phyloP scores from a whole-genome alignment of 2,329 filamentous ascomycete species.

The Penicillium sclerotiorum region DNA sequence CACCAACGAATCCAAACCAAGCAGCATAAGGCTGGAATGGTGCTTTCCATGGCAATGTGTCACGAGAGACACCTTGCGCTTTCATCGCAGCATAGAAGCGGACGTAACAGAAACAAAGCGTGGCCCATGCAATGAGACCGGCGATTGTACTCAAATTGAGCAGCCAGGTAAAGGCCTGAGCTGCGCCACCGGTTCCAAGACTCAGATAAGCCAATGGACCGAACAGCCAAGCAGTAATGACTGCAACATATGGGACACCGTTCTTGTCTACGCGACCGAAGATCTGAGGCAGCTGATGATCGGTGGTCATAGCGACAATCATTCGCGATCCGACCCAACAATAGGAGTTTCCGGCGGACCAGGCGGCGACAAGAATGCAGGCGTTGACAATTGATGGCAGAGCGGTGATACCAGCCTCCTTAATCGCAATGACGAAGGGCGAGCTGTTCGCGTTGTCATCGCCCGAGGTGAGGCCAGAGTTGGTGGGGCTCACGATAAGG shows the following conservation, averaged over 20 bases:
- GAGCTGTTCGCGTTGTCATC: constrained; percentile 35
- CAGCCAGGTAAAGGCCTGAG: constrained; percentile 45
- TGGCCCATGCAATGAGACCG: constrained; percentile 54
- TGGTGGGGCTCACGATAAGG: constrained; percentile 31
- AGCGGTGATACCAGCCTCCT: constrained; percentile 35
- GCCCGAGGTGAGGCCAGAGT: constrained; percentile 25
- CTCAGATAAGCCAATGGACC: constrained; percentile 47
- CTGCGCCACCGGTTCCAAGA: constrained; percentile 38
- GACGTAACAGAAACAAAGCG: constrained; percentile 48
- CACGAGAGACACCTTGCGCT: constrained; percentile 40
- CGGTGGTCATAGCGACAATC: constrained; percentile 62
- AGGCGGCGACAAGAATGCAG: constrained; percentile 41
- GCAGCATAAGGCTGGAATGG: constrained; percentile 63
- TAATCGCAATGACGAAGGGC: constrained; percentile 40
- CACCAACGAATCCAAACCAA: constrained; percentile 60
- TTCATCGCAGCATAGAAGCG: constrained; percentile 54
- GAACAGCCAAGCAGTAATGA: constrained; percentile 57
- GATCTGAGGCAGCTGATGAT: constrained; percentile 60
- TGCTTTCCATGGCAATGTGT: constrained; percentile 52
- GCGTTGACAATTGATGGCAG: constrained; percentile 40
- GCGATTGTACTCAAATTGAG: constrained; percentile 50
- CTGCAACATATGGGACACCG: constrained; percentile 60
- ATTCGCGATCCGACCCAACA: constrained; percentile 60
- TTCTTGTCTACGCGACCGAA: constrained; percentile 57
- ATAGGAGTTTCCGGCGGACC: constrained; percentile 47